Evolutionary conservation across 2,329 filamentous ascomycete genomes (phyloP).

Genomic region (Epichloe baconii): DNA sequence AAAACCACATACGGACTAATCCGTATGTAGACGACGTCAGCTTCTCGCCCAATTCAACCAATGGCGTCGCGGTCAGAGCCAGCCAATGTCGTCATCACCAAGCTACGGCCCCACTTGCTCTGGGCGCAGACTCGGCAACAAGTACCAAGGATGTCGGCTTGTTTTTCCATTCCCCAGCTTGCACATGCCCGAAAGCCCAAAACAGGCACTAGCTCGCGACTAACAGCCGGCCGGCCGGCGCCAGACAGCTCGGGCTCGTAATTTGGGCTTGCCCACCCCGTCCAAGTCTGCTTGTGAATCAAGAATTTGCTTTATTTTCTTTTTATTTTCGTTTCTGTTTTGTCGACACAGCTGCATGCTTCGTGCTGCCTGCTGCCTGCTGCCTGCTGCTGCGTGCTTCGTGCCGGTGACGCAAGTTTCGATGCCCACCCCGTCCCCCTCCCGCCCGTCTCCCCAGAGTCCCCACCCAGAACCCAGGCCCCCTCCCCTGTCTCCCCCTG

Average conservation of each 20-base stretch:
- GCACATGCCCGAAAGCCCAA: not conserved
- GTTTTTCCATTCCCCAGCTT: not conserved
- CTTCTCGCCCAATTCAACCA: not conserved
- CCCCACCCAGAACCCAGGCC: not conserved
- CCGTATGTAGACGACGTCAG: no score
- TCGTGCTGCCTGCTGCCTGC: no score
- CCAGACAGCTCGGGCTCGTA: not conserved
- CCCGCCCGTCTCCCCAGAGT: not conserved
- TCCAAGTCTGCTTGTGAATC: not conserved
- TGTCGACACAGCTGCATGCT: no score
- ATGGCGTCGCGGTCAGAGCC: not conserved
- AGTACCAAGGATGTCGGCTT: no score
- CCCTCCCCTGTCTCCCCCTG: no score
- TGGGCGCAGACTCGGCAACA: not conserved
- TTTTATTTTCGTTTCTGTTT: no score
- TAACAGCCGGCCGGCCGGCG: not conserved
- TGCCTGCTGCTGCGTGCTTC: no score
- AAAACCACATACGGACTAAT: no score
- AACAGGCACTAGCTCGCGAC: not conserved
- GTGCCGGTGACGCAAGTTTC: not conserved
- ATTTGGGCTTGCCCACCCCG: not conserved
- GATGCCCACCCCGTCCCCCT: no score
- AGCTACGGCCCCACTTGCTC: slow-evolving; percentile 4
- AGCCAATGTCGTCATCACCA: slow-evolving; percentile 11
- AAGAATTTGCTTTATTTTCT: not conserved